These are phyloP conservation scores for Citrus medica DNA, from an alignment of 345 rosid genomes.

Conservation along the genomic window DNA sequence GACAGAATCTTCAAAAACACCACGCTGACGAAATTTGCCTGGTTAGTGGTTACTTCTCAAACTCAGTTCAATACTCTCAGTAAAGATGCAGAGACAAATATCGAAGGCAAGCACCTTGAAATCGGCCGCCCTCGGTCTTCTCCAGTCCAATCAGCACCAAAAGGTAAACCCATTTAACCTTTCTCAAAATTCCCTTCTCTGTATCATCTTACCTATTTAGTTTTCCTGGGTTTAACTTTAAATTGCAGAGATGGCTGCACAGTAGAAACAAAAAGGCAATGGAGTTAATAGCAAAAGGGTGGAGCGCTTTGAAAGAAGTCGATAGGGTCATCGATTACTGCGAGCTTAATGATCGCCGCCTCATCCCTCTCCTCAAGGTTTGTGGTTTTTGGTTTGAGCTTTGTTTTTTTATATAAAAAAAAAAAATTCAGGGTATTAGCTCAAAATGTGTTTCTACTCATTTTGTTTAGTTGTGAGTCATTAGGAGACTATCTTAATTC, in stretches of 20 bases:
- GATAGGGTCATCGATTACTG: conserved; percentile 85
- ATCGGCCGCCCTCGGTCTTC: neutral
- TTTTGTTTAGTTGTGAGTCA: neutral
- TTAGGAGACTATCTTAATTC: neutral
- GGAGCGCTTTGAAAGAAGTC: conserved; percentile 82
- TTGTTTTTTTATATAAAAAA: no score
- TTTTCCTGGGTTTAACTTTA: conserved; percentile 8
- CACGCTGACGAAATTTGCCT: neutral
- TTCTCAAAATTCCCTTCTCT: neutral
- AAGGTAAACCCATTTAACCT: conserved; percentile 10
- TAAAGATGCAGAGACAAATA: conserved; percentile 1
- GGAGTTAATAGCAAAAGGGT: conserved; percentile 88
- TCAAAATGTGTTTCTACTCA: neutral
- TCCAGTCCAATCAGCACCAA: conserved; percentile 18
- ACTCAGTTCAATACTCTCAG: neutral
- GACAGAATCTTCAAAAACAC: no score
- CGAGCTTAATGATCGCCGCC: conserved; percentile 82
- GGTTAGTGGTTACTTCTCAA: neutral
- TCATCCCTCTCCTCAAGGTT: conserved; percentile 79
- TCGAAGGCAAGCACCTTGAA: conserved; percentile 2
- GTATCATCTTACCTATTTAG: neutral
- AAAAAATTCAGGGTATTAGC: neutral
- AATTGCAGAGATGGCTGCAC: conserved; percentile 65
- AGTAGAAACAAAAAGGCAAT: conserved; percentile 80
- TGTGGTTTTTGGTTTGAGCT: neutral